These are phyloP conservation scores for Bipolaris bicolor DNA, from an alignment of 2,329 filamentous ascomycete species.

Conservation along the genomic window DNA sequence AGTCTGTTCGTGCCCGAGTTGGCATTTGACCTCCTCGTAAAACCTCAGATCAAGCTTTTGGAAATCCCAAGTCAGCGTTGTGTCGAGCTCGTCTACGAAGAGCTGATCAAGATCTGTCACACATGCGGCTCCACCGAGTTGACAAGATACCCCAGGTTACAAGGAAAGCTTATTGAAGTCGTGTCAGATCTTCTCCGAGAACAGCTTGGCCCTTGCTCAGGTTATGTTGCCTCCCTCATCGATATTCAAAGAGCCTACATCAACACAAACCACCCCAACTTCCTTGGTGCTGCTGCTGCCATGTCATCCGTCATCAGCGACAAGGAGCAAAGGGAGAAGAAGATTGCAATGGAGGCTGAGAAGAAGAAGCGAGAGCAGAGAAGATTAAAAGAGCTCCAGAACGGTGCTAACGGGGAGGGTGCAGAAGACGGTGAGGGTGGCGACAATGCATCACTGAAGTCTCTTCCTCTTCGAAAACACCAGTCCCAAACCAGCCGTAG, in stretches of 20 bases:
- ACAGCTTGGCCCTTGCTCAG: slow-evolving; percentile 84
- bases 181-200: slow-evolving; percentile 95
- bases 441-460: slow-evolving; percentile 60
- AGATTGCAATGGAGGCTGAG: slow-evolving; percentile 79
- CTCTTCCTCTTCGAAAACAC: slow-evolving; percentile 66
- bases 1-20: slow-evolving; percentile 97
- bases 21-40: slow-evolving; percentile 95
- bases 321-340: slow-evolving; percentile 93
- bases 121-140: slow-evolving; percentile 96
- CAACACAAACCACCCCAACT: slow-evolving; percentile 99
- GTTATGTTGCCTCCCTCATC: slow-evolving; percentile 94
- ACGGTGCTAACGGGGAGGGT: slow-evolving; percentile 63
- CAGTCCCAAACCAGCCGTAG: slow-evolving; percentile 70
- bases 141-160: slow-evolving; percentile 86
- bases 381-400: slow-evolving; percentile 77
- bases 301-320: slow-evolving; percentile 97
- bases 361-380: slow-evolving; percentile 83
- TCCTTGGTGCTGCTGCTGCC: slow-evolving; percentile 91
- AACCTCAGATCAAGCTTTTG: slow-evolving; percentile 96
- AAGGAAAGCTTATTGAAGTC: slow-evolving; percentile 96
- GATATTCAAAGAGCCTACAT: slow-evolving; percentile 98
- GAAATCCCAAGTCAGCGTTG: slow-evolving; percentile 95
- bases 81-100: slow-evolving; percentile 97
- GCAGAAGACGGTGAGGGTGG: slow-evolving; percentile 68
- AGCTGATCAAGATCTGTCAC: slow-evolving; percentile 99